Evolutionary conservation across 2,329 filamentous ascomycete genomes (phyloP).

Genomic region (Stachybotrys chlorohalonatus): DNA sequence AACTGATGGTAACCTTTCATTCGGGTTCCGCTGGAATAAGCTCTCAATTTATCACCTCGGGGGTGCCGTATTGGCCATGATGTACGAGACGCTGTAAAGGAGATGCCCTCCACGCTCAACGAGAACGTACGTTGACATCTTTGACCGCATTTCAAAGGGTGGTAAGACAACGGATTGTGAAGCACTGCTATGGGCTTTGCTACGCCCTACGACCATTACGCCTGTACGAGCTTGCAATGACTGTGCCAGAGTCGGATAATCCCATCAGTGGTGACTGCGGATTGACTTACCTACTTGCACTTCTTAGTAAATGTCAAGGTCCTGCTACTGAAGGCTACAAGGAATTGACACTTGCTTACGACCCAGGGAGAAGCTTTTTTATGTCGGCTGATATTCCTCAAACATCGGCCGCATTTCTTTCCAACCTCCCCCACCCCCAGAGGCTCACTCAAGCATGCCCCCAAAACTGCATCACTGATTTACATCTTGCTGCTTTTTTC

Average conservation of each 20-base stretch:
- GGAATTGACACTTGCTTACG: slow-evolving; percentile 12
- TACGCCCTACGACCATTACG: slow-evolving; percentile 14
- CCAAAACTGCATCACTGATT: slow-evolving; percentile 13
- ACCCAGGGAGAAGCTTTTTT: slow-evolving; percentile 13
- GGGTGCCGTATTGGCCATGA: slow-evolving; percentile 12
- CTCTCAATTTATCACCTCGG: slow-evolving; percentile 15
- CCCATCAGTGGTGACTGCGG: slow-evolving; percentile 13
- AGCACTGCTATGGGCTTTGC: slow-evolving; percentile 15
- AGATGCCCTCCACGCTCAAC: slow-evolving; percentile 13
- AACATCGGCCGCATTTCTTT: slow-evolving; percentile 9
- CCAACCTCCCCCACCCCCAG: slow-evolving; percentile 5
- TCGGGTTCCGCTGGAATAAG: slow-evolving; percentile 18
- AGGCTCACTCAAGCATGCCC: slow-evolving; percentile 10
- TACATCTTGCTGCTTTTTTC: slow-evolving; percentile 9
- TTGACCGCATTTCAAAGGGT: slow-evolving; percentile 11
- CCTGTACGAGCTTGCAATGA: slow-evolving; percentile 14
- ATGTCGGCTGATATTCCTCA: slow-evolving; percentile 9
- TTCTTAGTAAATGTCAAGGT: slow-evolving; percentile 12
- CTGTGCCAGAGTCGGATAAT: slow-evolving; percentile 13
- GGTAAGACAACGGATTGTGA: slow-evolving; percentile 13
- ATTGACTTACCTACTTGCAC: slow-evolving; percentile 8
- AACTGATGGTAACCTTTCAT: background rate
- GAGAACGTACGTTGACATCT: slow-evolving; percentile 12
- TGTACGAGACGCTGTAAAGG: slow-evolving; percentile 8
- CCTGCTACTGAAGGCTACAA: slow-evolving; percentile 5